Base-by-base conservation (phyloP, 2,329 filamentous ascomycete genomes). In the Nannizzia gypsea region DNA sequence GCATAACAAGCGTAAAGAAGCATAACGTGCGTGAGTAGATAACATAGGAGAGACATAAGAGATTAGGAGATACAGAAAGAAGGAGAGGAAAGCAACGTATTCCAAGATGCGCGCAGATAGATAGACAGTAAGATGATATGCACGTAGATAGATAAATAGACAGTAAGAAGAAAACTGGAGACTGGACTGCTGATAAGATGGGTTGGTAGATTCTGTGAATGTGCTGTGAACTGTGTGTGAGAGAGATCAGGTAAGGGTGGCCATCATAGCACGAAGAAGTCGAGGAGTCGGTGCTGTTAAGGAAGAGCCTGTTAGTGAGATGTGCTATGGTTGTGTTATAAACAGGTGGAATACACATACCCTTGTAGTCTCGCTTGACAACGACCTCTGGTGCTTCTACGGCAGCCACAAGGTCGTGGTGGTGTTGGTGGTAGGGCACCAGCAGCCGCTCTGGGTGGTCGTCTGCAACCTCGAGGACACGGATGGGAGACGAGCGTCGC, bases 351-450 rank as follows among this genome's bases (percentile, higher is more conserved):
- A 50, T 22, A 93, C 85, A 40, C 88, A 86, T 93, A 95, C 91
- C 90, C 90, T 89, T 93, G 80, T 87, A 87, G 77, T 96, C 90
- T 80, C 88, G 90, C 76, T 90, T 88, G 68, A 96, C 84, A 63
- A 79, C 75, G 3, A 76, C 67, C 4, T 85, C 74, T 61, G 84
- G 81, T 57, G 80, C 81, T 81, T 61, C 91, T 89, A 69, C 93
- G 88, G 34, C 83, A 80, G 56, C 84, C 81, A 65, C 17, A 65
- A 93, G 85, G 8, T 89, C 85, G 17, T 83, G 80, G 46, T 86
- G 82, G 15, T 80, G 77, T 31, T 75, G 68, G 60, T 76, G 76
- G 44, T 50, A 38, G 73, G 76, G 59, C 79, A 77, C 63, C 78
- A 75, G 36, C 76, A 72, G 34, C 72, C 68, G 42, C 72, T 74